Base-by-base conservation (phyloP, 306 rosid genomes). In the Astragalus membranaceus region DNA sequence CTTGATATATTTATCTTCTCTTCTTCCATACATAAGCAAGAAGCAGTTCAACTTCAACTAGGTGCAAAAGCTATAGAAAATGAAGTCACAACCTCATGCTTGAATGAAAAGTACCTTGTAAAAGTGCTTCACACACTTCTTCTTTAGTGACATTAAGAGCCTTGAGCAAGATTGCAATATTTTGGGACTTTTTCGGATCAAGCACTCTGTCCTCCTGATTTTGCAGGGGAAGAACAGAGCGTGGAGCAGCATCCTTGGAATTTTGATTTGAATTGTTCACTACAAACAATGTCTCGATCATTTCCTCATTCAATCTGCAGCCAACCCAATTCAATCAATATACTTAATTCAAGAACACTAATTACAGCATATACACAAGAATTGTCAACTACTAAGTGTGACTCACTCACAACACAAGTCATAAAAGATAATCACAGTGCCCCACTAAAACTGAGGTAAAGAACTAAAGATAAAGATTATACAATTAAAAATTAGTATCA, bases 181-280 rank as follows among this genome's bases (percentile, higher is more conserved):
- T 93, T 76, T 93, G 98, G 30, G 98, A 90, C 87, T 90, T 93
- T 68, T 90, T 93, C 7, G 96, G 97, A 85, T 90, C 96, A 64
- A 93, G 98, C 56, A 88, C 86, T 8, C 92, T 88, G 53, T 78
- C 86, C 83, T 93, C 98, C 77, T 75, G 92, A 62, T 72, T 80
- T 33, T 62, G 47, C 0, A 51, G 41, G 37, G 85, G 78, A 13
- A 77, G 71, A 72, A 82, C 65, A 29, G 79, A 78, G 36, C 82
- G 63, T 1, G 79, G 82, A 48, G 80, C 77, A 52, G 78, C 75
- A 47, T 88, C 96, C 73, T 81, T 88, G 5, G 72, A 35, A 47
- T 78, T 74, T 15, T 62, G 75, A 79, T 69, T 79, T 17, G 81
- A 52, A 73, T 79, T 69, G 67, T 89, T 92, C 48, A 72, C 96